Base-by-base conservation (phyloP, 148 eudicot species). In the Salicornia ramosissima region DNA sequence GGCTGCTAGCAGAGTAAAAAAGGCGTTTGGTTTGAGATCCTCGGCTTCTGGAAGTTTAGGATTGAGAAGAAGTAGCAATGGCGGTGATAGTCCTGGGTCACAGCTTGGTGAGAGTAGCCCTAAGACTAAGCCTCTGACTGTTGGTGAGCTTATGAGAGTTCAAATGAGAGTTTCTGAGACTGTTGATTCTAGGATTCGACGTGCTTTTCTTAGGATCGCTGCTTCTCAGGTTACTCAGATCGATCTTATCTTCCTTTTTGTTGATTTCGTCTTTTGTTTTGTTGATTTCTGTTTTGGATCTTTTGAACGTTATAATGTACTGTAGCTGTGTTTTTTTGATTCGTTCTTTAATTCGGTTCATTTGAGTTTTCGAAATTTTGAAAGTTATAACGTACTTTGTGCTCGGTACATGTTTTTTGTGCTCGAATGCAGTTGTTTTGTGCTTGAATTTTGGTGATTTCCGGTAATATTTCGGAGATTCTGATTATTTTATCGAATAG, bases 1-100 rank as follows among this genome's bases (percentile, higher is more conserved):
- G 18, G 97, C 99, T 34, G 96, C 99, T 22, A 86, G 91, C 15
- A 91, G 84, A 79, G 70, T 94, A 80, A 94, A 94, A 86, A 88
- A 86, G 86, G 98, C 92, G 42, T 65, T 94, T 9, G 99, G 97
- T 64, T 39, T 94, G 74, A 82, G 89, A 88, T 85, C 98, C 2
- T 83, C 84, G 10, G 62, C 60, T 1, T 71, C 77, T 65, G 66
- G 79, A 62, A 84, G 91, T 33, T 71, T 68, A 36, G 84, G 78
- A 19, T 61, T 78, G 76, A 83, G 71, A 78, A 80, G 68, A 73
- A 79, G 71, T 33, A 63, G 65, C 60, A 79, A 16, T 65, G 73
- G 74, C 14, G 45, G 72, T 11, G 19, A n/a, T 33, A 57, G 73
- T 70, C 54, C 28, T 5, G 64, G 85, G 1, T 64, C 74, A 18